These are phyloP conservation scores for Colletotrichum magnum DNA, from an alignment of 2,329 filamentous ascomycete genomes.

Conservation along the genomic window DNA sequence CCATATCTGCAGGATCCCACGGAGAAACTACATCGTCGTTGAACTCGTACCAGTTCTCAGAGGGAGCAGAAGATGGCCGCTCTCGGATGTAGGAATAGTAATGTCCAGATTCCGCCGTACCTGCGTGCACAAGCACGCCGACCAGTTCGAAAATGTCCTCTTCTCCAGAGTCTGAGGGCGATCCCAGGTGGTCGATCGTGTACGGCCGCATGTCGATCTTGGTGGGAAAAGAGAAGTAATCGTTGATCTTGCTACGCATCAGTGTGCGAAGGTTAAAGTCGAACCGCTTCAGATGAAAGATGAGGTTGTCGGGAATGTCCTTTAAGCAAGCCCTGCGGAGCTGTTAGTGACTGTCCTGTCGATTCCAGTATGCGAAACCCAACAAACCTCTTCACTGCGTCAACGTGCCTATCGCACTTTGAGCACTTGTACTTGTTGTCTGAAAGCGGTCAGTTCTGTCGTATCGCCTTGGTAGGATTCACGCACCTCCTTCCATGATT, in stretches of 20 bases:
- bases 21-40: conserved; percentile 87
- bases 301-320: conserved; percentile 92
- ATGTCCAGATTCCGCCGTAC: conserved; percentile 93
- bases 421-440: conserved; percentile 99
- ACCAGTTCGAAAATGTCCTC: conserved; percentile 92
- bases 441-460: conserved; percentile 46
- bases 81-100: conserved; percentile 97
- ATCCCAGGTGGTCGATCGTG: conserved; percentile 86
- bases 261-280: conserved; percentile 85
- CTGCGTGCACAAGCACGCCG: conserved; percentile 93
- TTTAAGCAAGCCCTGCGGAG: conserved; percentile 84
- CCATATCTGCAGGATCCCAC: conserved; percentile 83
- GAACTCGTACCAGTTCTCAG: conserved; percentile 85
- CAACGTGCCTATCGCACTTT: conserved; percentile 87
- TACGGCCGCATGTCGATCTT: conserved; percentile 91
- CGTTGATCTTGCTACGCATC: conserved; percentile 93
- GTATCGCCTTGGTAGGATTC: not conserved
- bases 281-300: conserved; percentile 93
- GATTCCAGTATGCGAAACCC: not conserved
- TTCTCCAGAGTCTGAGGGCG: conserved; percentile 66
- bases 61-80: conserved; percentile 68
- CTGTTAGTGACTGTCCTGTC: conserved; percentile 21
- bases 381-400: conserved; percentile 86
- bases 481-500: conserved; percentile 87
- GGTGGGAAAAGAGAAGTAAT: conserved; percentile 89